Conservation (phyloP, 768 basidiomycete genomes). For the Suillus americanus region DNA sequence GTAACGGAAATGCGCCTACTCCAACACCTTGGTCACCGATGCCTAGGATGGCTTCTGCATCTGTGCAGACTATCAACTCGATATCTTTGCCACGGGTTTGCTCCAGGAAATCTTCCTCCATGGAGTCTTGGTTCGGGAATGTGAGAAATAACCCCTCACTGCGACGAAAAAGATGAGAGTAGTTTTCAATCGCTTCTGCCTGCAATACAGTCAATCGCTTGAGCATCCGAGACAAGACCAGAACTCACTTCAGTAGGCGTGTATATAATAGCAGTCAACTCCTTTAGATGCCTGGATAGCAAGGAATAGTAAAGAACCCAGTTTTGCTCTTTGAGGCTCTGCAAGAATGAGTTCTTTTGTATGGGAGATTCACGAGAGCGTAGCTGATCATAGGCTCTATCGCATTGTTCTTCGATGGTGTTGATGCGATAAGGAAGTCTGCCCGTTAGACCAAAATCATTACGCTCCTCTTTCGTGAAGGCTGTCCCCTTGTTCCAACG, state of each 20-base stretch:
- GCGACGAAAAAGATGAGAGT: slow-evolving; percentile 80
- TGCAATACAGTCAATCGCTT: slow-evolving; percentile 26
- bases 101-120: slow-evolving; percentile 78
- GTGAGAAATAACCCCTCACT: slow-evolving; percentile 77
- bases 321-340: slow-evolving; percentile 77
- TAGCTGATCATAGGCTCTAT: slow-evolving; percentile 71
- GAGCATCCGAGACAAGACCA: background rate
- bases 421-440: slow-evolving; percentile 53
- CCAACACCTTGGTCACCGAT: slow-evolving; percentile 77
- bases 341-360: slow-evolving; percentile 73
- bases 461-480: slow-evolving; percentile 67
- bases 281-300: slow-evolving; percentile 54
- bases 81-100: slow-evolving; percentile 60
- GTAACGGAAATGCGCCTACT: slow-evolving; percentile 33
- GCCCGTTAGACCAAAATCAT: slow-evolving; percentile 61
- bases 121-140: slow-evolving; percentile 56
- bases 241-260: slow-evolving; percentile 71
- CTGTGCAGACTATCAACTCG: slow-evolving; percentile 80
- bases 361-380: slow-evolving; percentile 36
- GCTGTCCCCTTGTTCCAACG: slow-evolving; percentile 81
- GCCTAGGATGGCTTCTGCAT: slow-evolving; percentile 84
- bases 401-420: slow-evolving; percentile 74
- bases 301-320: slow-evolving; percentile 80
- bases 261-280: slow-evolving; percentile 68
- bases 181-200: slow-evolving; percentile 81